phyloP scores from a whole-genome alignment of 371 early-diverging fungal species.

The Choanephora cucurbitarum region DNA sequence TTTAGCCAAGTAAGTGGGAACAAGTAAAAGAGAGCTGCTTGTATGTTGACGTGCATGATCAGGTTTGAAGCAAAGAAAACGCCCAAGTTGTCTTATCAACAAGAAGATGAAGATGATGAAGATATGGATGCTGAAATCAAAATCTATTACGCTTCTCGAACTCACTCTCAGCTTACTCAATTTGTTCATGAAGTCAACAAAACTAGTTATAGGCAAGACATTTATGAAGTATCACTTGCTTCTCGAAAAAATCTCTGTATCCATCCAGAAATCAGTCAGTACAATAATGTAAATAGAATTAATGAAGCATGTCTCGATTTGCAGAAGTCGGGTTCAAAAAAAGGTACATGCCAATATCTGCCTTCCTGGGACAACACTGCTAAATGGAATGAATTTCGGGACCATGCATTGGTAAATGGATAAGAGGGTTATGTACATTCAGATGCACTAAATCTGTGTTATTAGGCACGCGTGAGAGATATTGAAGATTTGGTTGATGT shows the following conservation, averaged over 20 bases:
- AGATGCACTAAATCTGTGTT: too few relatives aligned
- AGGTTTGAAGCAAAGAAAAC: conserved; percentile 20
- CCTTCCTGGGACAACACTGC: conserved; percentile 44
- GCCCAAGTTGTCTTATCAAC: conserved; percentile 7
- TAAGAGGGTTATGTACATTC: neutral
- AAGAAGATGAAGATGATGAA: conserved; percentile 29
- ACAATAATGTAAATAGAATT: conserved; percentile 53
- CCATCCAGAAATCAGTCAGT: conserved; percentile 62
- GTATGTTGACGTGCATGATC: too few relatives aligned
- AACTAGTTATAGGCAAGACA: conserved; percentile 67
- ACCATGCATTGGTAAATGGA: conserved; percentile 48
- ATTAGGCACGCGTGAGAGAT: conserved; percentile 65
- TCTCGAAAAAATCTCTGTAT: conserved; percentile 87
- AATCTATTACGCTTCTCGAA: conserved; percentile 84
- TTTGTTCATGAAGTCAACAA: conserved; percentile 86
- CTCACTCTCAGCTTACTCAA: conserved; percentile 95
- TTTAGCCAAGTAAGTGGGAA: conserved; percentile 45
- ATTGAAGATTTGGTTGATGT: conserved; percentile 84
- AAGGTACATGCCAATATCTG: conserved; percentile 56
- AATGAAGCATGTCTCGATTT: conserved; percentile 83
- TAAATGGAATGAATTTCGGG: conserved; percentile 59
- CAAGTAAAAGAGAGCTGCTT: too few relatives aligned
- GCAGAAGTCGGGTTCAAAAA: conserved; percentile 58
- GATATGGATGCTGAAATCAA: conserved; percentile 25
- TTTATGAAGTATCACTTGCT: conserved; percentile 75